Percentiles rank a stretch among this genome's conserved stretches.
phyloP scores from a whole-genome alignment of 495 filamentous ascomycete species.

The Lophiotrema nucula region DNA sequence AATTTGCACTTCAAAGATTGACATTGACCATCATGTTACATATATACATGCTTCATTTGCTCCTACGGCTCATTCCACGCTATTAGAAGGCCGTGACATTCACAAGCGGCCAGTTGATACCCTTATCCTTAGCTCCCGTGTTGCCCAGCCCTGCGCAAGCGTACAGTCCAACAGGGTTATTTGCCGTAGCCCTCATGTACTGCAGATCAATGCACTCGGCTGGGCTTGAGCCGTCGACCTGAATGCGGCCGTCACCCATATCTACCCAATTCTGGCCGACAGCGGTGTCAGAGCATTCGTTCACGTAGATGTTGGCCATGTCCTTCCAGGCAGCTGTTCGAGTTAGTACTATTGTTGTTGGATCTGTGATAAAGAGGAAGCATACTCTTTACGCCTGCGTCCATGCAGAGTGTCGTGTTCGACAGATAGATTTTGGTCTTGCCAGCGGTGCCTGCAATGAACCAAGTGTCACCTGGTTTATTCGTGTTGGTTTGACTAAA shows the following conservation, averaged over 20 bases:
- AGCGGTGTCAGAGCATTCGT: conserved; percentile 45
- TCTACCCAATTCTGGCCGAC: conserved; percentile 49
- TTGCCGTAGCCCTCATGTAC: conserved; percentile 51
- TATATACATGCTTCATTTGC: no score
- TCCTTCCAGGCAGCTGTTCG: conserved; percentile 52
- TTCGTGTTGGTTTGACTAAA: conserved; percentile 44
- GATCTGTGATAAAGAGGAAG: not conserved
- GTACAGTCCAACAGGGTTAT: conserved; percentile 55
- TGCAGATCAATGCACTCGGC: conserved; percentile 54
- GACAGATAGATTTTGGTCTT: conserved; percentile 45
- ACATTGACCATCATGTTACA: no score
- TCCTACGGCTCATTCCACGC: not conserved
- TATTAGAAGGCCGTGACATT: conserved; percentile 35
- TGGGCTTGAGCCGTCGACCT: conserved; percentile 47
- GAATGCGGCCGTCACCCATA: conserved; percentile 51
- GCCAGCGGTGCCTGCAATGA: conserved; percentile 45
- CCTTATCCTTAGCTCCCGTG: conserved; percentile 52
- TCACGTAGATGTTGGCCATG: conserved; percentile 49
- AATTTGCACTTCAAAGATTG: no score
- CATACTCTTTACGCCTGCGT: conserved; percentile 51
- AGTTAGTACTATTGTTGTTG: not conserved
- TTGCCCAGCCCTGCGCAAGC: conserved; percentile 51
- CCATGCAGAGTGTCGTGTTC: conserved; percentile 49
- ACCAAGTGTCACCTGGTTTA: conserved; percentile 53
- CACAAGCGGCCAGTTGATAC: conserved; percentile 54